Percentiles rank a stretch among this genome's conserved stretches.
These are phyloP conservation scores for Setaria italica DNA, from an alignment of 202 grass and related monocot genomes.

Conservation along the genomic window DNA sequence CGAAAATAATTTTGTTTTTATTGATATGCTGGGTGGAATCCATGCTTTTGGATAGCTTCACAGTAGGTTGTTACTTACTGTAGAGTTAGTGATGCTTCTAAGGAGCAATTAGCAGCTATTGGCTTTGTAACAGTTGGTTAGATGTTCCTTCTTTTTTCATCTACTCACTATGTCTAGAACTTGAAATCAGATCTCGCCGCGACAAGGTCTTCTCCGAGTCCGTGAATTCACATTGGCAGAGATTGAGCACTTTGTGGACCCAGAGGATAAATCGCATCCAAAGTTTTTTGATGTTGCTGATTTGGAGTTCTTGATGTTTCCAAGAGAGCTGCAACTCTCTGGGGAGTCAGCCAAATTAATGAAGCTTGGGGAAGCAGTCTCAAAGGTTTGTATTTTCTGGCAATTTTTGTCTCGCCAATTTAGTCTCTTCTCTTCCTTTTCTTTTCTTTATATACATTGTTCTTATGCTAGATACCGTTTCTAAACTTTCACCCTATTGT, in stretches of 20 bases:
- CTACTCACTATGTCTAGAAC: slow-evolving; percentile 22
- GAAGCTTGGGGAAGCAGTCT: slow-evolving; percentile 73
- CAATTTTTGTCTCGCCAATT: background rate
- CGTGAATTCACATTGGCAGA: slow-evolving; percentile 87
- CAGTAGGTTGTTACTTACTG: background rate
- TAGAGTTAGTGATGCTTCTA: background rate
- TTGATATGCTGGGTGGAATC: slow-evolving; percentile 8
- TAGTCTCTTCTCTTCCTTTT: background rate
- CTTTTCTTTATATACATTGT: slow-evolving; percentile 22
- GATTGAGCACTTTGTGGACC: slow-evolving; percentile 92
- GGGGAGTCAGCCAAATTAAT: slow-evolving; percentile 67
- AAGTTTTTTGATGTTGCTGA: slow-evolving; percentile 71
- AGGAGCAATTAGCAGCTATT: background rate
- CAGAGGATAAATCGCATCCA: slow-evolving; percentile 78
- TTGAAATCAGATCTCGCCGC: slow-evolving; percentile 73
- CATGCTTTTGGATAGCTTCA: background rate
- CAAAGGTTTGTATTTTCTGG: slow-evolving; percentile 51
- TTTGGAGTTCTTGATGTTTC: slow-evolving; percentile 76
- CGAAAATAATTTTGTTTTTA: background rate
- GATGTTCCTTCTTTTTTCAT: background rate
- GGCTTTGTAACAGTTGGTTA: background rate
- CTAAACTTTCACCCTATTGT: slow-evolving; percentile 8
- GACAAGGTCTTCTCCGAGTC: slow-evolving; percentile 85
- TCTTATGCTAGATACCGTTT: background rate
- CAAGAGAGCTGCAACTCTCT: slow-evolving; percentile 70